phyloP scores from a whole-genome alignment of 2,329 filamentous ascomycete genomes.

The Claviceps arundinis region DNA sequence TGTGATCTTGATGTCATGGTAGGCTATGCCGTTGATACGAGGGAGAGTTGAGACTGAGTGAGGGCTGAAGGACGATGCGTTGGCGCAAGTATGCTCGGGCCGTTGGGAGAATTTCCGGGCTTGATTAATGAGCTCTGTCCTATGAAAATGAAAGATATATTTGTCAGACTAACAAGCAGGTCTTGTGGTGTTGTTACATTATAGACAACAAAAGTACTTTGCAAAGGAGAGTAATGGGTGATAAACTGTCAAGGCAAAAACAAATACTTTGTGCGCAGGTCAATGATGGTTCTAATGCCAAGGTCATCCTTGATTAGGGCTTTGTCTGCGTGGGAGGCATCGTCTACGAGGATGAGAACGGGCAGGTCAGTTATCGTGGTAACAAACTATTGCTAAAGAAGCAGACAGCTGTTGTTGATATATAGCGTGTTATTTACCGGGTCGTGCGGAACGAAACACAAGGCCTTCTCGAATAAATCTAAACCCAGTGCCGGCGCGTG shows the following conservation, averaged over 20 bases:
- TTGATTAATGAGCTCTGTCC: slow-evolving; percentile 61
- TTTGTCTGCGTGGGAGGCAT: slow-evolving; percentile 55
- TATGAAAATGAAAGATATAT: slow-evolving; percentile 15
- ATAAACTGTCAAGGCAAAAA: background rate
- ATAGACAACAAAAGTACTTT: no score
- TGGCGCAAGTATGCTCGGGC: slow-evolving; percentile 22
- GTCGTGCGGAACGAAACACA: slow-evolving; percentile 56
- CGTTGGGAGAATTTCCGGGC: slow-evolving; percentile 44
- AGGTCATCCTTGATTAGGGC: slow-evolving; percentile 43
- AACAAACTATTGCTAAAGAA: no score
- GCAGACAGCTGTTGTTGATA: background rate
- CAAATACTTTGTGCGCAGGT: slow-evolving; percentile 59
- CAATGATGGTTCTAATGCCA: slow-evolving; percentile 59
- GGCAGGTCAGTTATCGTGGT: background rate
- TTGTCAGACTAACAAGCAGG: background rate
- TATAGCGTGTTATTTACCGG: slow-evolving; percentile 24
- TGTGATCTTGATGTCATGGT: slow-evolving; percentile 60
- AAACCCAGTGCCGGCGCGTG: background rate
- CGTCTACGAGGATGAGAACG: slow-evolving; percentile 36
- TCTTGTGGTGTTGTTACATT: background rate
- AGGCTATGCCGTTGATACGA: slow-evolving; percentile 49
- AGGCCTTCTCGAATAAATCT: slow-evolving; percentile 40
- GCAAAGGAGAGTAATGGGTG: background rate
- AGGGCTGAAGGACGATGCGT: slow-evolving; percentile 26
- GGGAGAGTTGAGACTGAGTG: slow-evolving; percentile 41